Base-by-base conservation (phyloP, 2,329 filamentous ascomycete genomes). In the Neonectria coccinea region DNA sequence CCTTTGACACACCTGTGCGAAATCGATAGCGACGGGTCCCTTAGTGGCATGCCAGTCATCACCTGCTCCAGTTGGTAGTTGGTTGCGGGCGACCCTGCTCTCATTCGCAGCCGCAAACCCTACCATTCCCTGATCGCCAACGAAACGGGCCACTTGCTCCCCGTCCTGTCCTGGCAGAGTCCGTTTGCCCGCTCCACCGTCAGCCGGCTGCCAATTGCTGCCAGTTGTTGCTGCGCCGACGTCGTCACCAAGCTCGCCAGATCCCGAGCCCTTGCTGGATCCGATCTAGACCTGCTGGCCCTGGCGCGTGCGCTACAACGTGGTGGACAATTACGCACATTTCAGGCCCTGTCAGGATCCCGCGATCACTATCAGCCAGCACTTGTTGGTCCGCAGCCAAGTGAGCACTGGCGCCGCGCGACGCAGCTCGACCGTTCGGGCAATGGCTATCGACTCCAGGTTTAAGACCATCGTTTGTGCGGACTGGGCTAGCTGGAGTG, bases 341-440 rank as follows among this genome's bases (percentile, higher is more conserved):
- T 31, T 64, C 52, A 56, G 36, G 62, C 65, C 70, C 71, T 73
- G 71, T 70, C 57, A 73, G 72, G 63, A 74, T 69, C 62, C 62
- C 66, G 66, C 64, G 66, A 71, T 71, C 71, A 69, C 62, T 73
- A 73, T 73, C 67, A 67, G 61, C 64, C 65, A 71, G 66, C 67
- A 73, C 42, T 65, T 67, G 72, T 72, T 74, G 72, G 70, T 71
- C 65, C 63, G 64, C 62, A 64, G 62, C 60, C 65, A 68, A 65
- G 61, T 67, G 67, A 71, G 64, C 65, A 67, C 66, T 64, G 67
- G 55, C 68, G 72, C 68, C 66, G 69, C 71, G 68, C 68, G 67
- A 75, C 70, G 74, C 74, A 75, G 63, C 67, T 76, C 74, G 73
- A 75, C 74, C 60, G 51, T 75, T 75, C 62, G 48, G 74, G 74